phyloP scores from a whole-genome alignment of 2,329 filamentous ascomycete genomes.

The Sporothrix brunneoviolacea region DNA sequence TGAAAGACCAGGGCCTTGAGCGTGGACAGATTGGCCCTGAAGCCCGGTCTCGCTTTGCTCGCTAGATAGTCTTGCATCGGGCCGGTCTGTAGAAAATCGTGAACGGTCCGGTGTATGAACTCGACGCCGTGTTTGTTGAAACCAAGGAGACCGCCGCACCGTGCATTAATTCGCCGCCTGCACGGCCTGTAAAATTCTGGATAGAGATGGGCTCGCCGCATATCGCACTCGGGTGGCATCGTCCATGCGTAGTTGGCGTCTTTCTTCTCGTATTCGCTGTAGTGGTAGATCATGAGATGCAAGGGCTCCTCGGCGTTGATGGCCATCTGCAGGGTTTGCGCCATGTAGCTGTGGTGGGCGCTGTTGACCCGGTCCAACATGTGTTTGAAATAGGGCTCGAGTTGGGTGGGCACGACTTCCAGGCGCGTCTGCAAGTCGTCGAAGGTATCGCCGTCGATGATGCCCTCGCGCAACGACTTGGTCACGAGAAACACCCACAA shows the following conservation, averaged over 20 bases:
- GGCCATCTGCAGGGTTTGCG: neutral
- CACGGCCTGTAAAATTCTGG: neutral
- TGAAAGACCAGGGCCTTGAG: neutral
- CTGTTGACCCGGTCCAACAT: conserved; percentile 1
- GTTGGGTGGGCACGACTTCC: neutral
- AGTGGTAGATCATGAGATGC: neutral
- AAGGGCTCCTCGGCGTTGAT: neutral
- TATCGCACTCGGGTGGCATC: conserved; percentile 61
- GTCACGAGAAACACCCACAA: conserved; percentile 6
- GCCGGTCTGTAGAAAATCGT: neutral
- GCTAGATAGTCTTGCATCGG: neutral
- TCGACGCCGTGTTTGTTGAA: neutral
- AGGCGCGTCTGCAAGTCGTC: too few species aligned
- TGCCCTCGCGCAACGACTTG: neutral
- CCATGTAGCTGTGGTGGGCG: neutral
- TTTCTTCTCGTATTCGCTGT: neutral
- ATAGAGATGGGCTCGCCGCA: too few species aligned
- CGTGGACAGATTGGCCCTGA: neutral
- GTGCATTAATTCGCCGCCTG: neutral
- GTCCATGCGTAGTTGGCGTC: neutral
- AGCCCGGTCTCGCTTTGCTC: neutral
- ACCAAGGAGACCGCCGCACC: neutral
- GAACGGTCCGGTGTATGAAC: conserved; percentile 1
- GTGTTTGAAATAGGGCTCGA: conserved; percentile 3
- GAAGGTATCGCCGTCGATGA: conserved; percentile 4